Evolutionary conservation across 495 filamentous ascomycete genomes (phyloP).

Genomic region (Pseudoneurospora amorphoporcata): DNA sequence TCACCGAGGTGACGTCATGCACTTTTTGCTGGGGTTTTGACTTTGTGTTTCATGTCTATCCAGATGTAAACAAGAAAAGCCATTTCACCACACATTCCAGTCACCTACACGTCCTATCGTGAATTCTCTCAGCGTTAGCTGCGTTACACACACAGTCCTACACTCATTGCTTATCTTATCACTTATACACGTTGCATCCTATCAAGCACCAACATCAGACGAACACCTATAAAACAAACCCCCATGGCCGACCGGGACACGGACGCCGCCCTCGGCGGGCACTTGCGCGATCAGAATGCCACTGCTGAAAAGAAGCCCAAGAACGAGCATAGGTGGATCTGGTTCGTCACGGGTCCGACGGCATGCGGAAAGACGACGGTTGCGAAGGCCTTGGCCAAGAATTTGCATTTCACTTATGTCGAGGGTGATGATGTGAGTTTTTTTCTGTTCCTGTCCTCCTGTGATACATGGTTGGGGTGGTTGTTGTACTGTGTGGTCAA

Average conservation of each 20-base stretch:
- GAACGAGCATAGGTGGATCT: conserved; percentile 16
- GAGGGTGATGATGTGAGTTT: conserved; percentile 40
- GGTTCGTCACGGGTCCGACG: conserved; percentile 23
- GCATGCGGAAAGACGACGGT: conserved; percentile 23
- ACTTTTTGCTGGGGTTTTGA: neutral
- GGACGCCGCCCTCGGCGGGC: neutral
- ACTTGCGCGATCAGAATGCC: neutral
- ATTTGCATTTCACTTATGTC: conserved; percentile 25
- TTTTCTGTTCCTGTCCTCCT: neutral
- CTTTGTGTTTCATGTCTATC: neutral
- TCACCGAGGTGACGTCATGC: neutral
- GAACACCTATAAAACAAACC: no score
- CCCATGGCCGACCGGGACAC: neutral
- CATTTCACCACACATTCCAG: no score
- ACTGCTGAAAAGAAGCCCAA: neutral
- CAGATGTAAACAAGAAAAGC: neutral
- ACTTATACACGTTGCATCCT: neutral
- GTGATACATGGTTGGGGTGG: neutral
- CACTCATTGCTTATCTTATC: neutral
- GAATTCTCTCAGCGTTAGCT: neutral
- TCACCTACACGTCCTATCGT: neutral
- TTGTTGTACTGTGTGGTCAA: neutral
- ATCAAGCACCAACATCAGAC: neutral
- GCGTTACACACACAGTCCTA: neutral
- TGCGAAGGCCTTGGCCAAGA: conserved; percentile 16